These are phyloP conservation scores for Sarocladiaceae sp. DNA, from an alignment of 2,329 filamentous ascomycete species.

Conservation along the genomic window DNA sequence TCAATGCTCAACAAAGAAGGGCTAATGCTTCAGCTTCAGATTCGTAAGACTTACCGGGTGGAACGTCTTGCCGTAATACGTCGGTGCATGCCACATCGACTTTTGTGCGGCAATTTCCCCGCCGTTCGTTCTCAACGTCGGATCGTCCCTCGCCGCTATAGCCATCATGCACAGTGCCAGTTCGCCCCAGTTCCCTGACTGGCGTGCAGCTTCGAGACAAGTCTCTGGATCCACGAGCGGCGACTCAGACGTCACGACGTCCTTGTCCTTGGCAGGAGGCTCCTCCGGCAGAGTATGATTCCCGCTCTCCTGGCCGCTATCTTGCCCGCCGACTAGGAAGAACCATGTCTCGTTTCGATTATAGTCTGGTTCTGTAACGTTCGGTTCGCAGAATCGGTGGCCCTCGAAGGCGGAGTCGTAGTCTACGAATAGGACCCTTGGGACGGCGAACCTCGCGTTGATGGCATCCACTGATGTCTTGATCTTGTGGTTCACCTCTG, in stretches of 20 bases:
- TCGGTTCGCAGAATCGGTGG: constrained; percentile 39
- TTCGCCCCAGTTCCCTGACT: constrained; percentile 38
- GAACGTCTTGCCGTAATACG: constrained; percentile 42
- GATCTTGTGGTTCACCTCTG: constrained; percentile 37
- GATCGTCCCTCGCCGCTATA: constrained; percentile 30
- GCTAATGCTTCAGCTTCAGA: too few species aligned
- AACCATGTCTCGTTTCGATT: constrained; percentile 41
- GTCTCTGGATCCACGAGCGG: constrained; percentile 30
- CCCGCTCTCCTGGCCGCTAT: constrained; percentile 26
- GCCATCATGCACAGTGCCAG: constrained; percentile 41
- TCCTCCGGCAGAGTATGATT: constrained; percentile 1
- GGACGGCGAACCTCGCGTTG: constrained; percentile 30
- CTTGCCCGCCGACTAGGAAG: constrained; percentile 40
- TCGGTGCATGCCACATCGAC: constrained; percentile 43
- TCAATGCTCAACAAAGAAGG: too few species aligned
- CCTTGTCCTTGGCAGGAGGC: constrained; percentile 6
- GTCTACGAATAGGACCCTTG: constrained; percentile 39
- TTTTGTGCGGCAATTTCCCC: constrained; percentile 22
- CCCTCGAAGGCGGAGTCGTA: constrained; percentile 40
- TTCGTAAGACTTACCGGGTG: constrained; percentile 38
- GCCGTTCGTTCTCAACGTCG: constrained; percentile 25
- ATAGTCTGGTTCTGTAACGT: constrained; percentile 39
- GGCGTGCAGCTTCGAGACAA: constrained; percentile 29
- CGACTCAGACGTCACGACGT: constrained; percentile 22
- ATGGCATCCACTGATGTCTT: constrained; percentile 27